A percentile compares a stretch with the other conserved stretches of the same genome.
phyloP scores from a whole-genome alignment of 164 flowering plant genomes.

The Platanus orientalis region DNA sequence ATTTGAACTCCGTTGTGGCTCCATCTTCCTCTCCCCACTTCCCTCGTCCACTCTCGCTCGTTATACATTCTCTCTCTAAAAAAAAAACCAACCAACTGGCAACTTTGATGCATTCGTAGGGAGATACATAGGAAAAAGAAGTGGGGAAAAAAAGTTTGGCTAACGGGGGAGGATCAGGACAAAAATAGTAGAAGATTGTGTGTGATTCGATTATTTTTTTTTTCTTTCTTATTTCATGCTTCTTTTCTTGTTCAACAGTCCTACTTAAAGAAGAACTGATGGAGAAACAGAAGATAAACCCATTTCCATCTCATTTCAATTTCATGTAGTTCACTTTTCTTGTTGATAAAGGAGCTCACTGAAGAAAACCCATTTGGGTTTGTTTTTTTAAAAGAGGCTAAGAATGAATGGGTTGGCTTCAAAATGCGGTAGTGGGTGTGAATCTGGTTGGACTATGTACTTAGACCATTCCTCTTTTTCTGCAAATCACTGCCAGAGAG shows the following conservation, averaged over 20 bases:
- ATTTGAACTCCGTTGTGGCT: too few species aligned
- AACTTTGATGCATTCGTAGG: slow-evolving; percentile 30
- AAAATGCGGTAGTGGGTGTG: slow-evolving; percentile 65
- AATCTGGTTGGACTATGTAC: slow-evolving; percentile 89
- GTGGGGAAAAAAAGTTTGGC: slow-evolving; percentile 14
- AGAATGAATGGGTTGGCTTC: slow-evolving; percentile 42
- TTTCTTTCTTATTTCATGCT: too few species aligned
- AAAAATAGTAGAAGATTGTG: slow-evolving; percentile 50
- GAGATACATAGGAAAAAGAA: background rate
- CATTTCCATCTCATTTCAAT: background rate
- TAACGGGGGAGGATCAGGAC: slow-evolving; percentile 21
- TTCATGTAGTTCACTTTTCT: background rate
- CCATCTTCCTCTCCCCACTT: too few species aligned
- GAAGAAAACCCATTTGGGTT: slow-evolving; percentile 11
- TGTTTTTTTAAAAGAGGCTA: background rate
- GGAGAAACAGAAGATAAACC: too few species aligned
- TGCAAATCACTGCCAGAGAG: slow-evolving; percentile 22
- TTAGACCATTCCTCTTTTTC: slow-evolving; percentile 48
- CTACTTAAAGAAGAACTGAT: slow-evolving; percentile 5
- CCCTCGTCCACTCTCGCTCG: too few species aligned
- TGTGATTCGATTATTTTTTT: slow-evolving; percentile 31
- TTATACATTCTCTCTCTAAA: too few species aligned
- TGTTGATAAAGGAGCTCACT: background rate
- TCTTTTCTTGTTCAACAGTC: background rate
- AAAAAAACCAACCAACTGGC: slow-evolving; percentile 46